These are phyloP conservation scores for Boletus nobilissimus DNA, from an alignment of 1,284 basidiomycete species.

Conservation along the genomic window DNA sequence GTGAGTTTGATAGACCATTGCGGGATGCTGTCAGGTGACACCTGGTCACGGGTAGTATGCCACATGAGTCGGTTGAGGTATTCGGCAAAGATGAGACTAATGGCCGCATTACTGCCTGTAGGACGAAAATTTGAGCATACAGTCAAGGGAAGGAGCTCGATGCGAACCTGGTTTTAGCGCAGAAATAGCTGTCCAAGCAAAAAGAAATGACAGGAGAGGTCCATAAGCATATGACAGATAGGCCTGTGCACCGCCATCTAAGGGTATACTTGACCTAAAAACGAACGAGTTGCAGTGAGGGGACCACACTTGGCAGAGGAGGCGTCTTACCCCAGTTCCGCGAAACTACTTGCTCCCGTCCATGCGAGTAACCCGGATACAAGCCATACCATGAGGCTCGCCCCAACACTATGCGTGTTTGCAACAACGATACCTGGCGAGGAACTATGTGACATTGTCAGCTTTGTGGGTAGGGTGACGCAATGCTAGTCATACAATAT, in stretches of 20 bases:
- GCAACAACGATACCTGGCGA: constrained; percentile 92
- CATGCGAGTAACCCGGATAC: constrained; percentile 85
- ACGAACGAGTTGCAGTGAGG: neutral
- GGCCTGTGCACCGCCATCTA: constrained; percentile 92
- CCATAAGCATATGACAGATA: constrained; percentile 92
- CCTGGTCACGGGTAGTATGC: constrained; percentile 69
- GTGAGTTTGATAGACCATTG: constrained; percentile 95
- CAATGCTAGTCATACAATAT: constrained; percentile 74
- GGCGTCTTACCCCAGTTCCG: constrained; percentile 80
- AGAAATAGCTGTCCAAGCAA: constrained; percentile 90
- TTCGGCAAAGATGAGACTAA: constrained; percentile 82
- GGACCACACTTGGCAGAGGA: neutral
- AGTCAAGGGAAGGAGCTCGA: neutral
- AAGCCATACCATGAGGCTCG: constrained; percentile 85
- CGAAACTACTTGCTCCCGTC: constrained; percentile 94
- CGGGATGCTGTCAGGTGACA: constrained; percentile 82
- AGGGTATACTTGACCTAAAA: constrained; percentile 64
- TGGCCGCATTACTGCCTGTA: constrained; percentile 72
- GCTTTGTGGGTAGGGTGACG: neutral
- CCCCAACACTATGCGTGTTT: constrained; percentile 86
- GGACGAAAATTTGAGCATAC: constrained; percentile 18
- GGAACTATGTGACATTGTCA: constrained; percentile 60
- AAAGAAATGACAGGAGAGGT: constrained; percentile 86
- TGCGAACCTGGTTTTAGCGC: constrained; percentile 81
- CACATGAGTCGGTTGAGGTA: constrained; percentile 87